Evolutionary conservation across 768 basidiomycete species (phyloP).

Genomic region (Calocybe gangraenosa): DNA sequence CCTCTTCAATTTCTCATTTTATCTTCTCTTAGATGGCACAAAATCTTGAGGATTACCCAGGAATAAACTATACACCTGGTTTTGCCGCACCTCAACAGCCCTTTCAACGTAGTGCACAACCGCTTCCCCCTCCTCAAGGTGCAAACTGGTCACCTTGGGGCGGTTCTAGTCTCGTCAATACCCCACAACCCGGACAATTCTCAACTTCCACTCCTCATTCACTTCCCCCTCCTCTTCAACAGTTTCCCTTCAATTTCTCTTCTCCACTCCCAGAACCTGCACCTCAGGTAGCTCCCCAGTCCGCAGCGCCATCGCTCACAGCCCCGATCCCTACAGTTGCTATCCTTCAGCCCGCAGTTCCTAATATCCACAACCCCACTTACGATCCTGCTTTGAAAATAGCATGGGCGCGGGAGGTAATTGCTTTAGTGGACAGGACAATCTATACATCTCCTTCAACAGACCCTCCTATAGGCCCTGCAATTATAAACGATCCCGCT

Average conservation of each 20-base stretch:
- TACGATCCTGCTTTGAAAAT: constrained; percentile 61
- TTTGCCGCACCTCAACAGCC: constrained; percentile 19
- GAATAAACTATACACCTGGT: constrained; percentile 23
- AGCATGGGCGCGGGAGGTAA: constrained; percentile 79
- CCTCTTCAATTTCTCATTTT: no score
- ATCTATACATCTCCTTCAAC: constrained; percentile 29
- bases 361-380: constrained; percentile 47
- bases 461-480: constrained; percentile 48
- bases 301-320: constrained; percentile 47
- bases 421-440: constrained; percentile 67
- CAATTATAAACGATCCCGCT: constrained; percentile 52
- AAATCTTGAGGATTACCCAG: constrained; percentile 45
- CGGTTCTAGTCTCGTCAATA: constrained; percentile 9
- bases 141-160: constrained; percentile 21
- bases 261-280: constrained; percentile 37
- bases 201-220: constrained; percentile 8
- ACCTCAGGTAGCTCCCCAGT: constrained; percentile 33
- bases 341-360: constrained; percentile 48
- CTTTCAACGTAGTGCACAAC: constrained; percentile 17
- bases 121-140: constrained; percentile 21
- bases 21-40: constrained; percentile 75
- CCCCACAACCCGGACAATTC: constrained; percentile 1
- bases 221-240: constrained; percentile 33
- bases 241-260: constrained; percentile 38
- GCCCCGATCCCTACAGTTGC: constrained; percentile 65